phyloP scores from a whole-genome alignment of 352 stramenopile genomes.

The Discostella stelligera region DNA sequence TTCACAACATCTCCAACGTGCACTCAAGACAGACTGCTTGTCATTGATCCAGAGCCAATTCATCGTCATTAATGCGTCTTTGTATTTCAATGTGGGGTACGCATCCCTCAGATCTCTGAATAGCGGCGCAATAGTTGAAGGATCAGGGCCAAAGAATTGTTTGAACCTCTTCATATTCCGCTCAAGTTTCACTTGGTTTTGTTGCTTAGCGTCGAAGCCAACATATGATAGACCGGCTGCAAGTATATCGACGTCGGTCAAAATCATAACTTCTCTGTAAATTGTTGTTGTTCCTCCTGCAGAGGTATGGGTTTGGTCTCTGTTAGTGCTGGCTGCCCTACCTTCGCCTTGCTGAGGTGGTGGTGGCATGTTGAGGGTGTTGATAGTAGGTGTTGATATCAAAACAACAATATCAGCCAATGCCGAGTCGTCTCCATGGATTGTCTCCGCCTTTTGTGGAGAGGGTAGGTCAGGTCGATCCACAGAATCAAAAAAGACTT shows the following conservation, averaged over 20 bases:
- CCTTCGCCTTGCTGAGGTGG: no score
- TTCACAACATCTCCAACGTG: constrained; percentile 11
- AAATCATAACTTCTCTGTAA: constrained; percentile 1
- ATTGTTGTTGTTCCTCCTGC: not conserved
- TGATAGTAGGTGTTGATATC: no score
- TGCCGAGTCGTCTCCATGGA: no score
- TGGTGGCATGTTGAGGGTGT: no score
- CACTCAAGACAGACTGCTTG: constrained; percentile 6
- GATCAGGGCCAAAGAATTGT: constrained; percentile 7
- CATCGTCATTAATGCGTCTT: constrained; percentile 13
- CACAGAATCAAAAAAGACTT: no score
- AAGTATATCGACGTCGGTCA: constrained; percentile 3
- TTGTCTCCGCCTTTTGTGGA: no score
- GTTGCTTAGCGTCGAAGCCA: constrained; percentile 4
- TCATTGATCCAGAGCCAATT: constrained; percentile 5
- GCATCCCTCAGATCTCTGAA: constrained; percentile 8
- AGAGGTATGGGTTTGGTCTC: no score
- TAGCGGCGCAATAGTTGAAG: constrained; percentile 3
- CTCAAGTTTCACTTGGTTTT: constrained; percentile 4
- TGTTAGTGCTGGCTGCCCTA: no score
- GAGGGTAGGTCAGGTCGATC: no score
- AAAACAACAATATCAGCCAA: no score
- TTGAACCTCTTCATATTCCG: constrained; percentile 13
- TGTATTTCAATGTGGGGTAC: constrained; percentile 2
- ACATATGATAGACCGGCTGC: constrained; percentile 2